Evolutionary conservation across 768 basidiomycete genomes (phyloP).

Genomic region (Xerocomus spinulosus): DNA sequence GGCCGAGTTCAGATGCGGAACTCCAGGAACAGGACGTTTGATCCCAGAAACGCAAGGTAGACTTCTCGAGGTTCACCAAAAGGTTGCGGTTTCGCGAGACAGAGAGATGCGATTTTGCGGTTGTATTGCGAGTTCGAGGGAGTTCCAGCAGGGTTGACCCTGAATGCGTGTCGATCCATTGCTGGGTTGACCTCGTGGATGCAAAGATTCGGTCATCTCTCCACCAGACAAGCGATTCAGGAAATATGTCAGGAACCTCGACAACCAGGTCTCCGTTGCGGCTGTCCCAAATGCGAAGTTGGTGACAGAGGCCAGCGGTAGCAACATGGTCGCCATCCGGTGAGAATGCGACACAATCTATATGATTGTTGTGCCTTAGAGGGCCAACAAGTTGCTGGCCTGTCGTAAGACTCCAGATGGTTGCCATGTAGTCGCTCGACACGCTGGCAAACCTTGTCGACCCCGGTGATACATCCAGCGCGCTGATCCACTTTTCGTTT

Average conservation of each 20-base stretch:
- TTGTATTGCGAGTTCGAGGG: background rate
- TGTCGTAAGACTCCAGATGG: conserved; percentile 10
- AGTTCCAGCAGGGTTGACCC: conserved; percentile 11
- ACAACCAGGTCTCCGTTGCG: conserved; percentile 3
- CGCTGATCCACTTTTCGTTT: conserved; percentile 2
- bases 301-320: conserved; percentile 5
- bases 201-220: conserved; percentile 13
- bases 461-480: conserved; percentile 13
- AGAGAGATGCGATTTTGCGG: conserved; percentile 3
- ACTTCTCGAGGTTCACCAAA: conserved; percentile 5
- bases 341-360: conserved; percentile 15
- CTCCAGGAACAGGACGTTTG: conserved; percentile 4
- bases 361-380: conserved; percentile 4
- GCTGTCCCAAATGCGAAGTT: conserved; percentile 12
- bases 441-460: conserved; percentile 15
- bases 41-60: conserved; percentile 9
- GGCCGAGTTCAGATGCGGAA: background rate
- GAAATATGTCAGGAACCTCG: conserved; percentile 2
- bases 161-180: conserved; percentile 9
- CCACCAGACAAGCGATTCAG: conserved; percentile 17
- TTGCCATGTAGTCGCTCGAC: conserved; percentile 2
- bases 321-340: conserved; percentile 13
- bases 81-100: conserved; percentile 7
- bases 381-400: conserved; percentile 14
- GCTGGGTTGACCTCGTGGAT: conserved; percentile 6